Evolutionary conservation across 805 yeast genomes (phyloP), one percentile per base, ranked within the genome.

Genomic region (Kazachstania kunashirensis): DNA sequence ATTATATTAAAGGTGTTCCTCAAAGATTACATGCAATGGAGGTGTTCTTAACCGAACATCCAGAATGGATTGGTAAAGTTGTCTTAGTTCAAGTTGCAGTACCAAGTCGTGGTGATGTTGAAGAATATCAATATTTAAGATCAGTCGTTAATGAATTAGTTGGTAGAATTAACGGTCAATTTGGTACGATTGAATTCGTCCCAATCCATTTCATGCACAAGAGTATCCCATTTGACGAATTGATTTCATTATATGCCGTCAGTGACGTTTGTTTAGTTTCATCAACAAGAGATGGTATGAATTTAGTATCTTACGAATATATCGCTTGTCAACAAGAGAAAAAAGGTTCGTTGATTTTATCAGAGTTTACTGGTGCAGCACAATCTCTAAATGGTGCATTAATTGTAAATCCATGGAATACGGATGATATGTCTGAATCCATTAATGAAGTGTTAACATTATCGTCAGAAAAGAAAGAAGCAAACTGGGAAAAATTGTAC

Each of bases 321-420:
- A 85, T 92, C 50, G 96, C 97, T 1, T 89, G 97, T 55, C 98
- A 92, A 62, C 73, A 77, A 44, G 78, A 79, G 32, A 77, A 77
- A 43, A 78, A 85, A 44, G 99, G 99, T 7, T 77, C 86, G 3
- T 68, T 92, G 48, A 83, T 92, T 33, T 60, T 92, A 44, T 80
- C 94, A 29, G 99, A 92, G 63, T 92, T 92, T 63, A 92, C 98
- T 0, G 99, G 99, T 33, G 98, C 98, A n/a, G 97, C 98, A 1
- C 99, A 92, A 63, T 82, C 94, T 1, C 67, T 92, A 45, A 89
- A 92, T 54, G 99, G 99, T 17, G 86, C 95, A 1, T 58, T 89
- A 11, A 76, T 92, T 41, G 95, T 92, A 15, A 92, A 92, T 54
- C 99, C 99, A 3, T 92, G 99, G 99, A 92, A 89, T 57, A 89